phyloP scores from a whole-genome alignment of 2,329 filamentous ascomycete species.

The Lecanosticta acicola region DNA sequence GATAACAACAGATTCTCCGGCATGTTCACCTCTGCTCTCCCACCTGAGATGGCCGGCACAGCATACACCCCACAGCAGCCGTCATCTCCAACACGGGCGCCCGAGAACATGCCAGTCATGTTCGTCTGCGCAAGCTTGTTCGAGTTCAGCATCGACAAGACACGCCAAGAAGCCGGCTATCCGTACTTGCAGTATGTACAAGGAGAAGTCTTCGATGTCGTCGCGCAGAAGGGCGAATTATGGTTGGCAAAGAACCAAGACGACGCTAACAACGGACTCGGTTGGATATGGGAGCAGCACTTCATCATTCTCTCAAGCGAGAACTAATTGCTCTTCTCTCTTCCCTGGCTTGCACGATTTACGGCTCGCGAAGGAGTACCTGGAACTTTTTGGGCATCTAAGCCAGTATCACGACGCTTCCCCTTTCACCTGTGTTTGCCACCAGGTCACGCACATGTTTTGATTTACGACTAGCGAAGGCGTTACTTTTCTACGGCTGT shows the following conservation, averaged over 20 bases:
- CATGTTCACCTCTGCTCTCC: conserved; percentile 32
- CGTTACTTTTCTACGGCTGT: neutral
- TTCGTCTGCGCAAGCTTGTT: conserved; percentile 93
- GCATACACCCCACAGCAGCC: conserved; percentile 7
- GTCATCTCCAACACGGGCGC: conserved; percentile 15
- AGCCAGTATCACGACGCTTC: too few relatives aligned
- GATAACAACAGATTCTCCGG: conserved; percentile 26
- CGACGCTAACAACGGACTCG: conserved; percentile 69
- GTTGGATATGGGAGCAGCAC: conserved; percentile 99
- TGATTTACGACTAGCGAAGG: neutral
- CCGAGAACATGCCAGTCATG: conserved; percentile 50
- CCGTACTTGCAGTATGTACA: conserved; percentile 93
- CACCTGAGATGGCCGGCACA: conserved; percentile 18
- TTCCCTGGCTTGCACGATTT: too few relatives aligned
- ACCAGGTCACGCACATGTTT: neutral
- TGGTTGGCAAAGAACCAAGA: conserved; percentile 98
- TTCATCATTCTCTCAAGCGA: conserved; percentile 49
- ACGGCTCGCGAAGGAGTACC: too few relatives aligned
- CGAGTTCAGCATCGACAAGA: conserved; percentile 92
- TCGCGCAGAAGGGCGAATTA: conserved; percentile 92
- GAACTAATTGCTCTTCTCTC: conserved; percentile 4
- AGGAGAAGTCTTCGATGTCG: conserved; percentile 69
- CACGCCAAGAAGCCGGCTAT: conserved; percentile 87
- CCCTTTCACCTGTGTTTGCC: neutral
- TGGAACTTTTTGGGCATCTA: too few relatives aligned